Evolutionary conservation across 2,329 filamentous ascomycete species (phyloP), one percentile per base, ranked within the genome.

Genomic region (Aspergillus sp.): DNA sequence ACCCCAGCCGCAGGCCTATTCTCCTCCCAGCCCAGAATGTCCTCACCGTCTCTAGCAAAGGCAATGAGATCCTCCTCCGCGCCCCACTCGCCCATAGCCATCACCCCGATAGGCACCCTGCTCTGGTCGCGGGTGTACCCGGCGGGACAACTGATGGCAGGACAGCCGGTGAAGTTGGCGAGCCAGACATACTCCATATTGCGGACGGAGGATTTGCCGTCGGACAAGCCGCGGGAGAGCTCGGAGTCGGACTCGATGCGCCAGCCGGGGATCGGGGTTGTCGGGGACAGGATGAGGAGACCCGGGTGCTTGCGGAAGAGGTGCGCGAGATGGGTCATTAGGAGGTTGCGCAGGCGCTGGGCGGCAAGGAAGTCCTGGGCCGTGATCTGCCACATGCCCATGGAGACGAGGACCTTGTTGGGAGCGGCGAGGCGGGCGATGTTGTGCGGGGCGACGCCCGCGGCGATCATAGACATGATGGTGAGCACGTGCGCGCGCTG

Each of bases 101-200:
- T 72, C 25, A 74, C 30, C 1, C 71, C 69, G 15, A 74, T 57
- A 0, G 70, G 71, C 2, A 74, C 54, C 1, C 41, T 39, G 4
- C 36, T 40, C 5, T 37, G 30, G 25, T 36, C 19, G 14, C 51
- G 63, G 2, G 40, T 71, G 59, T 86, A 93, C 1, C 84, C 86
- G 8, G 83, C 77, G 0, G 88, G 86, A 22, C 76, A 77, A 28
- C 68, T 77, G 8, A 93, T 72, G 1, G 83, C 77, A 1, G 88
- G 88, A 30, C 79, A 78, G 0, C 88, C 88, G 0, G 71, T 75
- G 46, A 86, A 79, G 58, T 95, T 95, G 5, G 86, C 82, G 22
- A 93, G 60, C 73, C 82, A 93, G 11, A 83, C 78, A 59, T 85
- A 94, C 57, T 80, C 75, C 85, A 94, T 93, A 51, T 75, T 83